These are phyloP conservation scores for Posidonia oceanica DNA, from an alignment of 116 monocot genomes.

Conservation along the genomic window DNA sequence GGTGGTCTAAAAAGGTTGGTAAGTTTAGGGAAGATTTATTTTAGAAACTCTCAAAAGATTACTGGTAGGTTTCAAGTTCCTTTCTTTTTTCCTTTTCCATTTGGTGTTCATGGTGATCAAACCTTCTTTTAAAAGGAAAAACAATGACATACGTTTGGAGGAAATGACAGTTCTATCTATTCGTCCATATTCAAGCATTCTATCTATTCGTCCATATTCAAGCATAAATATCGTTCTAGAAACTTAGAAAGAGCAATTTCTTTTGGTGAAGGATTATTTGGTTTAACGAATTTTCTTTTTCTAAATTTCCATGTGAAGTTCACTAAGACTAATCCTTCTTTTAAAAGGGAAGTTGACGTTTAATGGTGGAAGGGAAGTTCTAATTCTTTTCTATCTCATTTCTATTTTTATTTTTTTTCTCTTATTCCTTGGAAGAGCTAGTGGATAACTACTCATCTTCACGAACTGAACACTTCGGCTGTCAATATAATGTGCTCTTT, in stretches of 20 bases:
- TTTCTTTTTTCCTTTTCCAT: neutral
- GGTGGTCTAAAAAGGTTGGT: too few relatives aligned
- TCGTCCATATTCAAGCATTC: neutral
- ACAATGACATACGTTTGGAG: neutral
- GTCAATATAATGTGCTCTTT: neutral
- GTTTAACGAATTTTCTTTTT: neutral
- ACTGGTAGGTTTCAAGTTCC: neutral
- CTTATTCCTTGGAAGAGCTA: neutral
- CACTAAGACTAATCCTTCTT: neutral
- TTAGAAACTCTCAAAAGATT: neutral
- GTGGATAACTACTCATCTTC: neutral
- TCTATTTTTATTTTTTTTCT: neutral
- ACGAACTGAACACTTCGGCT: neutral
- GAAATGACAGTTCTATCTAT: neutral
- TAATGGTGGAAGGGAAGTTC: neutral
- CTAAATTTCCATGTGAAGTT: neutral
- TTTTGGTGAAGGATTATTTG: neutral
- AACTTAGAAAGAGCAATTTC: neutral
- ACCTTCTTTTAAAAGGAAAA: slow-evolving; percentile 2
- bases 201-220: neutral
- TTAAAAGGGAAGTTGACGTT: neutral
- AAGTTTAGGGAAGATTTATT: neutral
- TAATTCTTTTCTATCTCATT: neutral
- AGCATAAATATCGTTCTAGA: neutral
- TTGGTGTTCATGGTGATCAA: neutral